Percentiles rank a stretch among this genome's conserved stretches.
These are phyloP conservation scores for Beta lomatogona DNA, from an alignment of 179 eudicot genomes.

Conservation along the genomic window DNA sequence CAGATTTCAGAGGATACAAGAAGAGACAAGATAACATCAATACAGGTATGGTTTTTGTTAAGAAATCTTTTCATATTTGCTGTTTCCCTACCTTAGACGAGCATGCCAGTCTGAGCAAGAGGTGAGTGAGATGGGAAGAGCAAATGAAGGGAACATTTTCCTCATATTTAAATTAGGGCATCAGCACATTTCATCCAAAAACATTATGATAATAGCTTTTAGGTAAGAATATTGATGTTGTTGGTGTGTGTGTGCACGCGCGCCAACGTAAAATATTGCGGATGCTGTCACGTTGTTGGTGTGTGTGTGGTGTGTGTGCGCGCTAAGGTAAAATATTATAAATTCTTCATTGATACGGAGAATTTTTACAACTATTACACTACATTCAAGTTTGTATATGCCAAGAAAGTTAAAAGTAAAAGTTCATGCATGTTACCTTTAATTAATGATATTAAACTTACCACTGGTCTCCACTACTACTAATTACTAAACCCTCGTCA, in stretches of 20 bases:
- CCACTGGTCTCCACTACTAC: too few relatives aligned
- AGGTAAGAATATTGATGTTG: background rate
- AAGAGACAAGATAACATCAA: conserved; percentile 41
- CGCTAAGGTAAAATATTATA: too few relatives aligned
- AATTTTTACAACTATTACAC: too few relatives aligned
- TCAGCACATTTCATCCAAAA: background rate
- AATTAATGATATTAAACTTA: too few relatives aligned
- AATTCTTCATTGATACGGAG: too few relatives aligned
- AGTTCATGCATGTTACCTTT: too few relatives aligned
- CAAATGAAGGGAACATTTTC: background rate
- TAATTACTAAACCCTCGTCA: too few relatives aligned
- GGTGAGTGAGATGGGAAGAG: background rate
- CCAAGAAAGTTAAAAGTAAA: too few relatives aligned
- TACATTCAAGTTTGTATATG: too few relatives aligned
- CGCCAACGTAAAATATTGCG: too few relatives aligned
- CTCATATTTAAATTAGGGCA: background rate
- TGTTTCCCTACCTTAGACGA: background rate
- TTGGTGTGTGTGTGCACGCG: background rate
- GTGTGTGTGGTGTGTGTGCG: background rate
- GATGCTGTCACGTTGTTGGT: too few relatives aligned
- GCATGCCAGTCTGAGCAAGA: background rate
- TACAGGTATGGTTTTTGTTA: conserved; percentile 51
- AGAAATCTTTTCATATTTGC: background rate
- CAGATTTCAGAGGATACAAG: conserved; percentile 49
- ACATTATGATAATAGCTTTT: background rate